Evolutionary conservation across 2,329 filamentous ascomycete genomes (phyloP), one percentile per base, ranked within the genome.

Genomic region (Drechslerella stenobrocha): DNA sequence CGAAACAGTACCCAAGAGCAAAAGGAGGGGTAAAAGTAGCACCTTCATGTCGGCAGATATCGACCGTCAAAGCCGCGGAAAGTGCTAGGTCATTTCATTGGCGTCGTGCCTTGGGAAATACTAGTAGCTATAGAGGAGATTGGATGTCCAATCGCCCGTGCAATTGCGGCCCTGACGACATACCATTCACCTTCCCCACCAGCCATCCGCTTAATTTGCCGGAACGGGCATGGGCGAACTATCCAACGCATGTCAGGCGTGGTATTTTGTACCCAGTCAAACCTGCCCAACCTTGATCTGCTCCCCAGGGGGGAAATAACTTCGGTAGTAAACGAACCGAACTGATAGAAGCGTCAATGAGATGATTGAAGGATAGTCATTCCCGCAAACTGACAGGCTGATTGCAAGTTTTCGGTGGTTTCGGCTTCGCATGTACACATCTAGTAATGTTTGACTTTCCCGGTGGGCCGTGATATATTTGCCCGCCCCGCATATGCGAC

Each of bases 181-280:
- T 52, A 28, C 5, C 13, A 2, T 45, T 18, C 22, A 22, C 3
- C 5, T 20, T 64, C 15, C 60, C 60, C 34, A n/a, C 34, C 60
- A 65, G 60, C 60, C 60, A 65, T 58, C 52, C 42, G 46, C 23
- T 57, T 57, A 57, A 52, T 64, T 63, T 28, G 50, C 52, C 34
- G 8, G 34, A 37, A 37, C 34, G 34, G 34, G 52, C 51, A 24
- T 4, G 15, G 26, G 28, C 51, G 48, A 30, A 30, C 28, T 30
- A 11, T 11, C 28, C 57, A 60, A 60, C 57, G 52, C 55, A 59
- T 59, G 51, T 51, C 42, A 22, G 28, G 13, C 20, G 52, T 56
- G 52, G 42, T 56, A 56, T 53, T 42, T 11, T 53, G 24, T 13
- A 9, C 7, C 18, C 15, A 18, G 15, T n/a, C 13, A n/a, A 40